Base-by-base conservation (phyloP, 345 rosid species). In the Ricinus communis region DNA sequence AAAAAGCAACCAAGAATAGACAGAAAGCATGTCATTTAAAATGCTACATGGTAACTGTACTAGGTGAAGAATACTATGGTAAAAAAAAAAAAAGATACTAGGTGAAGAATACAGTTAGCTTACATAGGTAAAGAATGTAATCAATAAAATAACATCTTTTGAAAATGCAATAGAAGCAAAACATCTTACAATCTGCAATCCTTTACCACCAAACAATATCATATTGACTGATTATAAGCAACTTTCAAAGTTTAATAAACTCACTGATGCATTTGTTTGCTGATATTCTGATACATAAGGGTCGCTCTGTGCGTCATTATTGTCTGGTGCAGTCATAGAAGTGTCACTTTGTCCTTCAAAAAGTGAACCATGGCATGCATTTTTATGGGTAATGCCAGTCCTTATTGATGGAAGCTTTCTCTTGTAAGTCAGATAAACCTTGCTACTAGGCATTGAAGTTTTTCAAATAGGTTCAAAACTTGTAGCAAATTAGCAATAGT, bases 381-480 rank as follows among this genome's bases (percentile, higher is more conserved):
- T 40, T 72, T 57, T 62, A 18, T 63, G 51, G 41, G 56, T 66
- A 71, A 66, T 55, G 18, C 54, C 47, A 62, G 49, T 14, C 27
- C 74, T 65, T 9, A 69, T 43, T 68, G 76, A 63, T 36, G 72
- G 55, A 36, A 78, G 62, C 75, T 77, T 83, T 70, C 86, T 72
- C 80, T 75, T 77, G 72, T 83, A 83, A 49, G 86, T 83, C 38
- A 79, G 62, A 62, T 68, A 61, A 36, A 77, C 76, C 80, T 77
- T 80, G 54, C 69, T 56, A 52, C 71, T 73, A 47, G 77, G 74
- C 83, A 83, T 83, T 69, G 63, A 55, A 59, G 59, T 65, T 71
- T 56, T 54, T 8, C 47, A 43, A 43, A 3, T 49, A 71, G 54
- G 38, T 46, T 66, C 21, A 53, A 21, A 27, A 41, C 28, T 55